Conservation (phyloP, 2,329 filamentous ascomycete genomes). For the Beauveria varroae region DNA sequence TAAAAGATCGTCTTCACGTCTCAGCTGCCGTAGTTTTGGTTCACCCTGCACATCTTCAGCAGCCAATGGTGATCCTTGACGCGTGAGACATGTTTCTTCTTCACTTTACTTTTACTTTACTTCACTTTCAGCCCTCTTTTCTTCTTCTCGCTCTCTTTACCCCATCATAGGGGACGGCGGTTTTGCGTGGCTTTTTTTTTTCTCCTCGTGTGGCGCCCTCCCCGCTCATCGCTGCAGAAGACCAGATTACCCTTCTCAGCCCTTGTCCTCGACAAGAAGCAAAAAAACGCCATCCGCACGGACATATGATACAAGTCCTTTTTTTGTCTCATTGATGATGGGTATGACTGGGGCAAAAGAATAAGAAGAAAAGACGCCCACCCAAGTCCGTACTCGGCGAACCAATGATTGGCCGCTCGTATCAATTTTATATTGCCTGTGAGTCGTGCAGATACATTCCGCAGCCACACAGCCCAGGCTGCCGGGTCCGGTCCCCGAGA, state of each 20-base stretch:
- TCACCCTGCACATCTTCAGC: too few relatives aligned
- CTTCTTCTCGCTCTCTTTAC: neutral
- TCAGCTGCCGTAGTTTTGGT: too few relatives aligned
- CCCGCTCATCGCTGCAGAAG: neutral
- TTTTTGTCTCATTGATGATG: neutral
- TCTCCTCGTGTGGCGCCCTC: neutral
- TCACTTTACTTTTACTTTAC: neutral
- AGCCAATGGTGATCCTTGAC: neutral
- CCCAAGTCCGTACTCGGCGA: too few relatives aligned
- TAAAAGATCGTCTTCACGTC: too few relatives aligned
- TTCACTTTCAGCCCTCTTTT: neutral
- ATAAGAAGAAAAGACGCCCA: too few relatives aligned
- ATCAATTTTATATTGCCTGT: neutral
- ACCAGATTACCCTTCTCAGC: neutral
- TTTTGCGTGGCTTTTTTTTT: neutral
- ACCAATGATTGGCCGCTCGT: neutral
- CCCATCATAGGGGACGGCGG: neutral
- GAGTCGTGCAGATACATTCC: neutral
- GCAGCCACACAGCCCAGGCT: neutral
- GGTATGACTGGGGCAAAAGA: neutral
- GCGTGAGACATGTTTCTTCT: neutral
- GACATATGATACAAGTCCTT: neutral
- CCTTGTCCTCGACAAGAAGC: neutral
- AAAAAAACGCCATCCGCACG: constrained; percentile 4
- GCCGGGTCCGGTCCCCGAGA: neutral